These are phyloP conservation scores for Clitoria ternatea DNA, from an alignment of 306 rosid genomes.

Conservation along the genomic window DNA sequence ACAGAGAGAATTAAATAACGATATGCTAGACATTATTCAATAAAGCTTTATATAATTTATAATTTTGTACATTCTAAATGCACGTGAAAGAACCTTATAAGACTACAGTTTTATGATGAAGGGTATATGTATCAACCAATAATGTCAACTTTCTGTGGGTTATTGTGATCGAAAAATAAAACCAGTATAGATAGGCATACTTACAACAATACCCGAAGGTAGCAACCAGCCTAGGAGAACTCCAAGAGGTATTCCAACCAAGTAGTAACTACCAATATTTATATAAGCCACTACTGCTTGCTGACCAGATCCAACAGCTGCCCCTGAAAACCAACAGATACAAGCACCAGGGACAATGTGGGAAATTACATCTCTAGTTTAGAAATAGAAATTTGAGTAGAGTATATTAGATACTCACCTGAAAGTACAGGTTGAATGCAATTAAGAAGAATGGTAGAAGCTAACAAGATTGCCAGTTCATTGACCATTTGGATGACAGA, in stretches of 20 bases:
- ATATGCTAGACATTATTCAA: no score
- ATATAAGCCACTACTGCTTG: slow-evolving; percentile 55
- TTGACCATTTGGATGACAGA: slow-evolving; percentile 46
- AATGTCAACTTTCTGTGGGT: no score
- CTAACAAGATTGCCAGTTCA: slow-evolving; percentile 55
- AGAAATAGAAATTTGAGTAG: not conserved
- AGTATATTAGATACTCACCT: slow-evolving; percentile 32
- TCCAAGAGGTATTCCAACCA: slow-evolving; percentile 53
- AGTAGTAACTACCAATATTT: slow-evolving; percentile 59
- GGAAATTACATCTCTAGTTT: no score
- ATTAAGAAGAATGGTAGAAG: slow-evolving; percentile 54
- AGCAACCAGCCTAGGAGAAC: slow-evolving; percentile 49
- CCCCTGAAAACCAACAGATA: slow-evolving; percentile 45
- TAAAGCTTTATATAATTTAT: no score
- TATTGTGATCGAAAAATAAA: no score
- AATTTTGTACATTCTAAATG: no score
- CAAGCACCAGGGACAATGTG: not conserved
- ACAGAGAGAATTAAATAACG: no score
- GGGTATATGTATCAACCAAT: no score
- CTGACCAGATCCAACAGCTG: slow-evolving; percentile 63
- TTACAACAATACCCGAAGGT: slow-evolving; percentile 44
- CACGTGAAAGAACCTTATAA: no score
- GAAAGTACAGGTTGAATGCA: slow-evolving; percentile 72
- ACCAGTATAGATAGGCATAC: not conserved
- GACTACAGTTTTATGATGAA: no score